phyloP scores from a whole-genome alignment of 1,139 yeast genomes.

The Nadsonia commutata region DNA sequence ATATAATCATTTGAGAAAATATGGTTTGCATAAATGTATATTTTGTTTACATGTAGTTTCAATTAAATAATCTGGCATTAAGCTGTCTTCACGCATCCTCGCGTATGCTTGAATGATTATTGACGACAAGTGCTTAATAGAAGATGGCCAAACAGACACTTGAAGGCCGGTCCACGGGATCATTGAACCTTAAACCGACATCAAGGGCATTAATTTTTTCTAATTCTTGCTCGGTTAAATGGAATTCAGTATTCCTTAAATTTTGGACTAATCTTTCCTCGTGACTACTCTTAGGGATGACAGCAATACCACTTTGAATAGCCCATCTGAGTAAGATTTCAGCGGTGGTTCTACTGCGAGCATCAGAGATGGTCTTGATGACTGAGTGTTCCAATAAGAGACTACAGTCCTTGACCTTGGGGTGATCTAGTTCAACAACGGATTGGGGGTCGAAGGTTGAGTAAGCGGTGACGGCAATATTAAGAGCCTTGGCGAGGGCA shows the following conservation, averaged over 20 bases:
- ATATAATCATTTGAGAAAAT: too few species aligned
- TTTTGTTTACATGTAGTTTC: too few species aligned
- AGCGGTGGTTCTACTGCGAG: slow-evolving; percentile 41
- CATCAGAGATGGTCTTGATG: slow-evolving; percentile 35
- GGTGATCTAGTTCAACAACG: slow-evolving; percentile 36
- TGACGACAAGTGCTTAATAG: neutral
- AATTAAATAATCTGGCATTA: too few species aligned
- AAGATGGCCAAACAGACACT: slow-evolving; percentile 26
- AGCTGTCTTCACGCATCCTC: too few species aligned
- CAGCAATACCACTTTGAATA: slow-evolving; percentile 49
- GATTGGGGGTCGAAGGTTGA: slow-evolving; percentile 59
- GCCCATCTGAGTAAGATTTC: slow-evolving; percentile 60
- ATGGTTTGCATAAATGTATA: too few species aligned
- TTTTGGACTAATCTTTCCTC: slow-evolving; percentile 42
- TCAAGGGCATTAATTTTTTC: slow-evolving; percentile 36
- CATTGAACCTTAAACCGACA: slow-evolving; percentile 63
- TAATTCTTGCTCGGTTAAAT: slow-evolving; percentile 35
- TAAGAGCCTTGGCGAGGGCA: slow-evolving; percentile 44
- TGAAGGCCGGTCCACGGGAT: slow-evolving; percentile 64
- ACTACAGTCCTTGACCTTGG: slow-evolving; percentile 41
- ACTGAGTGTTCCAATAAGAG: slow-evolving; percentile 30
- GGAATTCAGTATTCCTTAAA: slow-evolving; percentile 41
- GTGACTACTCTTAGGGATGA: slow-evolving; percentile 56
- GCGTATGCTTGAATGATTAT: too few species aligned
- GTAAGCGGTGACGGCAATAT: slow-evolving; percentile 66